Conservation (phyloP, 2,329 filamentous ascomycete genomes). For the Arthrobotrys entomopaga region DNA sequence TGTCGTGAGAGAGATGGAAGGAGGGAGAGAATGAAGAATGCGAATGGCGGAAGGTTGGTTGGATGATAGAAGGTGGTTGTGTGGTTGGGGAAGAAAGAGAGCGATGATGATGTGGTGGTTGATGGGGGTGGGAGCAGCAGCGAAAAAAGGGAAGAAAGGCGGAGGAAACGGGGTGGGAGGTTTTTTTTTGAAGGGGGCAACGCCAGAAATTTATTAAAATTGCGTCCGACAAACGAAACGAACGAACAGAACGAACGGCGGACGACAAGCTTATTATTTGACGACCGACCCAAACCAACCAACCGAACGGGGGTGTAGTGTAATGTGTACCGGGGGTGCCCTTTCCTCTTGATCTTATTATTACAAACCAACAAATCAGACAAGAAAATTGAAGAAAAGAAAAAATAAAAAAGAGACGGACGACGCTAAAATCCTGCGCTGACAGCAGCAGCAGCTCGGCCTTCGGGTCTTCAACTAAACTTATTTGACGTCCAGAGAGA, state of each 20-base stretch:
- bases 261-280: too few species aligned
- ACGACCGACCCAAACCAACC: background rate
- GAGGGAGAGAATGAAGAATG: constrained; percentile 18
- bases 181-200: constrained; percentile 42
- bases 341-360: too few species aligned
- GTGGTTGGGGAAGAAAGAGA: background rate
- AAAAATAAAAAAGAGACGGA: background rate
- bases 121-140: constrained; percentile 3
- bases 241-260: constrained; percentile 4
- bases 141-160: constrained; percentile 9
- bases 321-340: background rate
- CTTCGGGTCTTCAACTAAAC: too few species aligned
- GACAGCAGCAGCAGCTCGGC: too few species aligned
- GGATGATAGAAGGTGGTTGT: too few species aligned
- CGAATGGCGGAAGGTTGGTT: constrained; percentile 24
- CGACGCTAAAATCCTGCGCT: too few species aligned
- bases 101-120: constrained; percentile 8
- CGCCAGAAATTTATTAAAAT: constrained; percentile 51
- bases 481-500: too few species aligned
- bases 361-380: too few species aligned
- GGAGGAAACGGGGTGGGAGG: constrained; percentile 29
- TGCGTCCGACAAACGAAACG: background rate
- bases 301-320: too few species aligned
- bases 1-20: constrained; percentile 1
- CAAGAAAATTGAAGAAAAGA: background rate